These are phyloP conservation scores for Penicillium silybi DNA, from an alignment of 495 filamentous ascomycete genomes.

Conservation along the genomic window DNA sequence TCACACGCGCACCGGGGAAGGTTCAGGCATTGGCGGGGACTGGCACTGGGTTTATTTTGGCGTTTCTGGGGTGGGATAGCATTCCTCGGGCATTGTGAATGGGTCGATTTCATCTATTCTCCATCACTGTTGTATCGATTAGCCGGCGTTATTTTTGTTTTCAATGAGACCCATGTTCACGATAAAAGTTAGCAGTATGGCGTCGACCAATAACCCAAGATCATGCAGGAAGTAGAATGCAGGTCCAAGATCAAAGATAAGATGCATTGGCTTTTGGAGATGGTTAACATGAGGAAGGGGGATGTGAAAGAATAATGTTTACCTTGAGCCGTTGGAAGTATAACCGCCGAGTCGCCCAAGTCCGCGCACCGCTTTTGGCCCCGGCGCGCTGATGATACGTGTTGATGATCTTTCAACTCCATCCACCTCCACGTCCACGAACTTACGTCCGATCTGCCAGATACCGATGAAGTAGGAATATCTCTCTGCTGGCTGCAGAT, in stretches of 20 bases:
- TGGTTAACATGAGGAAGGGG: not conserved
- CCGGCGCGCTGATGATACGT: not conserved
- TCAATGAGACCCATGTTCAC: slow-evolving; percentile 5
- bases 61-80: not conserved
- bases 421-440: not conserved
- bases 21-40: not conserved
- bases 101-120: not conserved
- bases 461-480: not conserved
- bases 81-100: not conserved
- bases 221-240: not conserved
- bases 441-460: not conserved
- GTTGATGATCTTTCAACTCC: not conserved
- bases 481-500: slow-evolving; percentile 1
- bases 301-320: not conserved
- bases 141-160: not conserved
- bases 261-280: not conserved
- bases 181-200: not conserved
- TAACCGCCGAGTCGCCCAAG: not conserved
- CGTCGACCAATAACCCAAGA: not conserved
- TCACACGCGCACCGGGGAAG: not conserved
- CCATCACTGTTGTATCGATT: not conserved
- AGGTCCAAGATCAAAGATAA: not conserved
- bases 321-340: not conserved
- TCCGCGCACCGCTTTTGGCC: not conserved
- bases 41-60: too few species aligned